Conservation (phyloP, 305 asterid genomes). For the Ilex paraguariensis region DNA sequence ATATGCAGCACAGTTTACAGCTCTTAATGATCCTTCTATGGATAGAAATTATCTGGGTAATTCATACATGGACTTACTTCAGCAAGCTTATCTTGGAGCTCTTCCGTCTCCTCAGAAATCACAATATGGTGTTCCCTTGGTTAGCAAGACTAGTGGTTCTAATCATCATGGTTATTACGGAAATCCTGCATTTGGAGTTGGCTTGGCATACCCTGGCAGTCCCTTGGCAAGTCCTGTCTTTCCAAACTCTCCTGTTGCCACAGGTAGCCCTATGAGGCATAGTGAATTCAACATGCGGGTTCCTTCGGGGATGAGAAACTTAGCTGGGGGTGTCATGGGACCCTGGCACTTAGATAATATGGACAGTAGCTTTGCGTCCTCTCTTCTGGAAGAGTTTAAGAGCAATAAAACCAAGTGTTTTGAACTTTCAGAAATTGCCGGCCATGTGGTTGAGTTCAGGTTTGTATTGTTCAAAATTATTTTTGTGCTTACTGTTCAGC, state of each 20-base stretch:
- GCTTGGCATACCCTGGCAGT: constrained; percentile 87
- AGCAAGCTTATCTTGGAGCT: constrained; percentile 77
- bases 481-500: constrained; percentile 1
- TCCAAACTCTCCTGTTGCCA: constrained; percentile 60
- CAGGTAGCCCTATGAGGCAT: constrained; percentile 91
- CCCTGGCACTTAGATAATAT: constrained; percentile 83
- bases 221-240: constrained; percentile 63
- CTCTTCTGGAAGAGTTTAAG: constrained; percentile 94
- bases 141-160: constrained; percentile 44
- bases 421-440: constrained; percentile 86
- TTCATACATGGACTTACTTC: constrained; percentile 77
- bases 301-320: constrained; percentile 70
- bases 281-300: constrained; percentile 66
- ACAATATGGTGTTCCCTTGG: constrained; percentile 61
- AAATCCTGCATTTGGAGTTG: constrained; percentile 69
- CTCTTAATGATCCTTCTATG: constrained; percentile 64
- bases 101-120: constrained; percentile 71
- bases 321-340: constrained; percentile 64
- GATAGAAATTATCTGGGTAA: constrained; percentile 69
- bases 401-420: constrained; percentile 87
- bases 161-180: constrained; percentile 88
- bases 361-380: constrained; percentile 60
- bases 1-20: constrained; percentile 76
- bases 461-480: constrained; percentile 16
- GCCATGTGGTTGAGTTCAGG: constrained; percentile 99